Evolutionary conservation across 148 eudicot genomes (phyloP), one percentile per base, ranked within the genome.

Genomic region (Rheum nobile): DNA sequence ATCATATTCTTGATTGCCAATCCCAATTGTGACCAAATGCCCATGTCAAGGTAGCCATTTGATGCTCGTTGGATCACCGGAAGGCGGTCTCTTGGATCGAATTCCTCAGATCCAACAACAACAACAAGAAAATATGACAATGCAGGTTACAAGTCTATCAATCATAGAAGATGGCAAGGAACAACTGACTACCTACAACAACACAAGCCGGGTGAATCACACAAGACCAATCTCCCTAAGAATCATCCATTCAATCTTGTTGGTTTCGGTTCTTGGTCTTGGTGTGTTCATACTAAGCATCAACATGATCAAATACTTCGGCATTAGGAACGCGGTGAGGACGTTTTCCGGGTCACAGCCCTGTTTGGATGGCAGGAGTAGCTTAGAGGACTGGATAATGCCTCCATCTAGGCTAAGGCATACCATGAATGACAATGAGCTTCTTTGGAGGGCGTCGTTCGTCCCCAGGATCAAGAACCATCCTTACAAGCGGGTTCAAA

Each of bases 401-500:
- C 73, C 73, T 39, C 73, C 50, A 21, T 38, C 50, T 21, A 71
- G 46, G 48, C 47, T 85, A 80, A 76, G 44, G 14, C 97, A 91
- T 79, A 32, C 77, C 4, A 78, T 92, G 85, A 52, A 80, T 2
- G 97, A 92, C 77, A 77, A 82, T 26, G 92, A 89, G 78, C 77
- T 92, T 39, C 82, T 88, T 71, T 89, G 97, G 97, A 85, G 95
- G 74, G 93, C 97, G 22, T 88, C 97, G 21, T 74, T 89, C 83
- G 87, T 86, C 79, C 92, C 97, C 10, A 73, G 63, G 74, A 83
- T 79, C 77, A 75, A 22, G 6, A 87, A 79, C 44, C 86, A 80
- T 73, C 97, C 97, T 5, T 89, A 80, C 39, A 75, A 77, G 4
- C 77, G 92, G 75, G 86, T 85, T 55, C 85, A 85, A 0, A 89